These are phyloP conservation scores for Hibiscus trionum DNA, from an alignment of 345 rosid genomes.

Conservation along the genomic window DNA sequence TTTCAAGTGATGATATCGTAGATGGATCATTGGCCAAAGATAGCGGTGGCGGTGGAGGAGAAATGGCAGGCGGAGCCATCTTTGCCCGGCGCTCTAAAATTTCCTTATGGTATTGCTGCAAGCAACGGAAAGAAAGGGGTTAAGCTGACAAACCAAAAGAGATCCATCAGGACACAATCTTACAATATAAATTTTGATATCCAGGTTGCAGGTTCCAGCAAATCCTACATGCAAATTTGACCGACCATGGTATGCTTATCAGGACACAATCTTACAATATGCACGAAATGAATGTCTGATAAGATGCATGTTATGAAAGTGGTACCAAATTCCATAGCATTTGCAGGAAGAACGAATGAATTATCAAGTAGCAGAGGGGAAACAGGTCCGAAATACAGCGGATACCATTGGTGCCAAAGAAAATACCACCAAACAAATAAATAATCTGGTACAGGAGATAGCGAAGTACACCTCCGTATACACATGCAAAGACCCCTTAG, in stretches of 20 bases:
- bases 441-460: too few relatives aligned
- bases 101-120: constrained; percentile 69
- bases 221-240: neutral
- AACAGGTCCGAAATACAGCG: neutral
- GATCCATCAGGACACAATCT: neutral
- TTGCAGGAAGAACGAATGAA: neutral
- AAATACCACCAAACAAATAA: neutral
- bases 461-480: too few relatives aligned
- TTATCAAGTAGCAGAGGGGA: neutral
- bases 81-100: constrained; percentile 38
- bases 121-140: neutral
- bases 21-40: constrained; percentile 29
- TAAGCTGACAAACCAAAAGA: neutral
- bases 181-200: neutral
- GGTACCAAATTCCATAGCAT: neutral
- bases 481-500: neutral
- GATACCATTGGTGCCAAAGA: neutral
- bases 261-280: neutral
- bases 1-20: constrained; percentile 26
- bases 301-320: neutral
- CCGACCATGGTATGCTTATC: neutral
- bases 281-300: neutral
- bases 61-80: constrained; percentile 31
- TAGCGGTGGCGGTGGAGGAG: constrained; percentile 39
- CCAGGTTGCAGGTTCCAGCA: neutral